These are phyloP conservation scores for Platanthera guangdongensis DNA, from an alignment of 106 monocot species.

Conservation along the genomic window DNA sequence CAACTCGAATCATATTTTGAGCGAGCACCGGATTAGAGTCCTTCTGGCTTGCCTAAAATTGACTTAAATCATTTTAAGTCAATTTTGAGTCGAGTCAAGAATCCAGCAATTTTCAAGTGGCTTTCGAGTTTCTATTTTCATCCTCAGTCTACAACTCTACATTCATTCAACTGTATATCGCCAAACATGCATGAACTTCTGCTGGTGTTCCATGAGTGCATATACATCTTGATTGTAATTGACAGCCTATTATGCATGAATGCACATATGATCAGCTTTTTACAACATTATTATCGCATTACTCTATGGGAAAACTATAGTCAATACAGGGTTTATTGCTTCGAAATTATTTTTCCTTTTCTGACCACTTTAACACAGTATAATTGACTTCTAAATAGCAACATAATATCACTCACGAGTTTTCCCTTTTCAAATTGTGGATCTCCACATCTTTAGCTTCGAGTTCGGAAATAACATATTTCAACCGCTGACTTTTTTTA, in stretches of 20 bases:
- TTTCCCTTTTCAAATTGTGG: constrained; percentile 34
- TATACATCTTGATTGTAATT: neutral
- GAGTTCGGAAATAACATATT: constrained; percentile 22
- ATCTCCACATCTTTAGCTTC: constrained; percentile 62
- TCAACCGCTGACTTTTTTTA: constrained; percentile 48
- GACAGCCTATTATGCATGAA: neutral
- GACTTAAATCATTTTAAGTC: too few relatives aligned
- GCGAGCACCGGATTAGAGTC: too few relatives aligned
- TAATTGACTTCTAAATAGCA: neutral
- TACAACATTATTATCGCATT: neutral
- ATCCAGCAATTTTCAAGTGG: too few relatives aligned
- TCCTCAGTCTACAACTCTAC: neutral
- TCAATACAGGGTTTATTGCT: neutral
- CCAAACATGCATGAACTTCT: neutral
- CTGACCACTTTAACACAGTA: neutral
- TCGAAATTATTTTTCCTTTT: neutral
- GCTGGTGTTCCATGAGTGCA: neutral
- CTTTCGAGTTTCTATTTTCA: too few relatives aligned
- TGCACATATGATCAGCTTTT: neutral
- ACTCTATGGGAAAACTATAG: neutral
- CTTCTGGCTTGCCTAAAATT: too few relatives aligned
- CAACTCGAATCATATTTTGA: too few relatives aligned
- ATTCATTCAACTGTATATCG: neutral
- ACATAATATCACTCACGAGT: constrained; percentile 29
- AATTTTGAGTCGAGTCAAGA: too few relatives aligned